Conservation (phyloP, 495 filamentous ascomycete genomes). For the Extremus antarcticus region DNA sequence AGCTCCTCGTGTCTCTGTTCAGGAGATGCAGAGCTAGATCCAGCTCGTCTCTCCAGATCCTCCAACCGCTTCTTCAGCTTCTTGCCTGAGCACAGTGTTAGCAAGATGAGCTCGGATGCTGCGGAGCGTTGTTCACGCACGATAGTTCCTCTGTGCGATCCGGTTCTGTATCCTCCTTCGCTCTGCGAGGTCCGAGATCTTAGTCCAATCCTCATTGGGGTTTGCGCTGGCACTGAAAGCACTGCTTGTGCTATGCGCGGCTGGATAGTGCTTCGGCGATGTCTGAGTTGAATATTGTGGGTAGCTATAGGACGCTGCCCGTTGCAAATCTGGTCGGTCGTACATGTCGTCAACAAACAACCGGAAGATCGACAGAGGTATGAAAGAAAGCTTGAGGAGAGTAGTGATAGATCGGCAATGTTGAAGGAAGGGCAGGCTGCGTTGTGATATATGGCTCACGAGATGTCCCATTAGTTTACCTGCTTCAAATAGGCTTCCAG, state of each 20-base stretch:
- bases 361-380: neutral
- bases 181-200: constrained; percentile 95
- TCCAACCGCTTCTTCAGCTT: constrained; percentile 97
- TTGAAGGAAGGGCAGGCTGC: neutral
- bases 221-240: constrained; percentile 95
- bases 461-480: neutral
- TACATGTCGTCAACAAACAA: constrained; percentile 2
- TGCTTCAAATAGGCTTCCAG: neutral
- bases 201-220: constrained; percentile 97
- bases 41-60: constrained; percentile 87
- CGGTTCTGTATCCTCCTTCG: constrained; percentile 91
- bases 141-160: constrained; percentile 96
- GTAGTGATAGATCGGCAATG: neutral
- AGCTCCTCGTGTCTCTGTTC: constrained; percentile 51
- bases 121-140: constrained; percentile 46
- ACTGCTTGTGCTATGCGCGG: constrained; percentile 55
- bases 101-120: neutral
- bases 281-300: constrained; percentile 4
- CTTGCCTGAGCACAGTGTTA: constrained; percentile 55
- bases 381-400: neutral
- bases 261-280: constrained; percentile 13
- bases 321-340: constrained; percentile 15
- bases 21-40: constrained; percentile 63
- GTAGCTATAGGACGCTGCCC: constrained; percentile 13
- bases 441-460: constrained; percentile 1